These are phyloP conservation scores for Entelexis sorbosivorans DNA, from an alignment of 1,139 yeast genomes.

Conservation along the genomic window DNA sequence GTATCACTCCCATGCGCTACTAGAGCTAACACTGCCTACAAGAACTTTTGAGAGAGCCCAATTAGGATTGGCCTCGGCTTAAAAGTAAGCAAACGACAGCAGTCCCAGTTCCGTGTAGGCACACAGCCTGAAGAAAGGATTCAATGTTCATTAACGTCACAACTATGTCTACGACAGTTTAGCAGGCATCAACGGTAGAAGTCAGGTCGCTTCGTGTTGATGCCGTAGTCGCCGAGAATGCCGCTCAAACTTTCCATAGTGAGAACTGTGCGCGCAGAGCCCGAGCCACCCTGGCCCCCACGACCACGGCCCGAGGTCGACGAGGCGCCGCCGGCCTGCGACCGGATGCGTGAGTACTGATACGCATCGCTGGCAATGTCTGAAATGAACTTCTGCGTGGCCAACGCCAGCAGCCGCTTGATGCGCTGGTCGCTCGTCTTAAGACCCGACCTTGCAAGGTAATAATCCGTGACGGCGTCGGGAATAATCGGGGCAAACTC, in stretches of 20 bases:
- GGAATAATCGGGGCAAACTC: conserved; percentile 95
- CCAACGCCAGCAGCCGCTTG: conserved; percentile 77
- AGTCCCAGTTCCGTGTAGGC: too few relatives aligned
- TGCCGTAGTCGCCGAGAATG: conserved; percentile 84
- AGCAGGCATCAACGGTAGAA: conserved; percentile 64
- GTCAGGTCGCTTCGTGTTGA: conserved; percentile 83
- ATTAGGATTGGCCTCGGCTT: too few relatives aligned
- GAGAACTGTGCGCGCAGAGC: conserved; percentile 40
- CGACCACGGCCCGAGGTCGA: conserved; percentile 30
- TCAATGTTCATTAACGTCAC: background rate
- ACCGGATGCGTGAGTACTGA: conserved; percentile 84
- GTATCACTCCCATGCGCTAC: too few relatives aligned
- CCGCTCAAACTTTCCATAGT: conserved; percentile 84
- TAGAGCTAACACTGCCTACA: too few relatives aligned
- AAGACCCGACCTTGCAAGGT: conserved; percentile 79
- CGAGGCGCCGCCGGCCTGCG: conserved; percentile 59
- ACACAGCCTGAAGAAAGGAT: too few relatives aligned
- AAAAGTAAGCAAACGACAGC: too few relatives aligned
- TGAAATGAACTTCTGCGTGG: conserved; percentile 88
- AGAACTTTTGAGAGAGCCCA: too few relatives aligned
- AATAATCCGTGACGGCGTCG: conserved; percentile 94
- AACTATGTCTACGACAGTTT: background rate
- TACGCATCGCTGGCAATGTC: conserved; percentile 96
- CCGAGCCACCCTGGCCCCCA: conserved; percentile 20
- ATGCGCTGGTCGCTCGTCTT: conserved; percentile 69